Percentiles rank a stretch among this genome's conserved stretches.
phyloP scores from a whole-genome alignment of 805 yeast genomes.

The Sugiyamaella smithiae region DNA sequence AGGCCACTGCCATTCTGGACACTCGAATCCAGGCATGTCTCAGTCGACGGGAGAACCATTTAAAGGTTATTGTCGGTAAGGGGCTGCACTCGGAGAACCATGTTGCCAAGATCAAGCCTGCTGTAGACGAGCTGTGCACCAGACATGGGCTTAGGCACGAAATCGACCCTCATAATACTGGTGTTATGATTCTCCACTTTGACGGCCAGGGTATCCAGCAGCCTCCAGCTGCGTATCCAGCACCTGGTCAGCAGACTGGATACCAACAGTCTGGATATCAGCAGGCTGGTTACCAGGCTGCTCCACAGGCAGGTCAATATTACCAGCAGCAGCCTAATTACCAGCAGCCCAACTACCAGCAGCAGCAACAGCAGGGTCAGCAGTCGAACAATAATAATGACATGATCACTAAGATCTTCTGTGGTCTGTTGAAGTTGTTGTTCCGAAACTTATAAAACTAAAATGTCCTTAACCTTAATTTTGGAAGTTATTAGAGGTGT shows the following conservation, averaged over 20 bases:
- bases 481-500: not conserved
- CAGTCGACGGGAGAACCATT: conserved; percentile 52
- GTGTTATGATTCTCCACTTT: conserved; percentile 56
- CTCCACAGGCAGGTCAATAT: no score
- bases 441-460: conserved; percentile 5
- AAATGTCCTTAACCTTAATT: not conserved
- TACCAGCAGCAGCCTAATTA: conserved; percentile 15
- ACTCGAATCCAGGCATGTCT: conserved; percentile 68
- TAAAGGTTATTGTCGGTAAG: conserved; percentile 89
- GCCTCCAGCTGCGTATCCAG: conserved; percentile 8
- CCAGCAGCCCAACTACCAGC: not conserved
- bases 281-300: conserved; percentile 23
- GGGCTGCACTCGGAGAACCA: conserved; percentile 82
- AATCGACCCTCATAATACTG: conserved; percentile 70
- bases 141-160: conserved; percentile 60
- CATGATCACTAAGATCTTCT: conserved; percentile 20
- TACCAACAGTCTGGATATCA: conserved; percentile 11
- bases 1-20: conserved; percentile 75
- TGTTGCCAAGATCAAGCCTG: conserved; percentile 85
- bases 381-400: conserved; percentile 12
- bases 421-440: conserved; percentile 22
- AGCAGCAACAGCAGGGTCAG: conserved; percentile 4
- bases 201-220: not conserved
- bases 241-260: conserved; percentile 17
- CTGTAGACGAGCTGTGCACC: conserved; percentile 71